These are phyloP conservation scores for Fusarium sp. DNA, from an alignment of 2,329 filamentous ascomycete genomes.

Conservation along the genomic window DNA sequence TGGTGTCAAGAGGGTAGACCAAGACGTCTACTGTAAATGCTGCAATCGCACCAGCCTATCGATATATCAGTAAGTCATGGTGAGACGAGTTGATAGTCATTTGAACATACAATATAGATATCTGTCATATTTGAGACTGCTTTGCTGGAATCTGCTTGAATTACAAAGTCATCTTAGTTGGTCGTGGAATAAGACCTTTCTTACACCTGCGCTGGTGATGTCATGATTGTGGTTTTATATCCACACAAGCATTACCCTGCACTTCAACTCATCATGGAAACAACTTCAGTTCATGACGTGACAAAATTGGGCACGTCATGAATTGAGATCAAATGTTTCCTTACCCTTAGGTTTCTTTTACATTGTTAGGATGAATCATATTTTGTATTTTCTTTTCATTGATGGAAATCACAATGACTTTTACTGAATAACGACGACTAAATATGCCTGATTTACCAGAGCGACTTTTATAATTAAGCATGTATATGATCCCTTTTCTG, in stretches of 20 bases:
- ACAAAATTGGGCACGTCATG: neutral
- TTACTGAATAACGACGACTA: neutral
- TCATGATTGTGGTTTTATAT: conserved; percentile 31
- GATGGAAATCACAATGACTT: no score
- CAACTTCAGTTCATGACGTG: neutral
- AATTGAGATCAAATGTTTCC: neutral
- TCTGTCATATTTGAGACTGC: conserved; percentile 44
- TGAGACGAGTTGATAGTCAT: rapidly evolving
- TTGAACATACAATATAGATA: conserved; percentile 51
- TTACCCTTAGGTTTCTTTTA: no score
- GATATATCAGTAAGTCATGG: conserved; percentile 19
- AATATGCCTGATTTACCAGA: neutral
- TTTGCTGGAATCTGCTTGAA: neutral
- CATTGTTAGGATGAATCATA: no score
- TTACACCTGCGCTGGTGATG: conserved; percentile 35
- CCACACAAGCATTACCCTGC: conserved; percentile 26
- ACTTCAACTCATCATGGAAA: conserved; percentile 19
- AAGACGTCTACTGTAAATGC: conserved; percentile 89
- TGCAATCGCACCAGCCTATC: conserved; percentile 83
- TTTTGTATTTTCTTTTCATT: no score
- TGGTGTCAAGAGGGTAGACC: conserved; percentile 88
- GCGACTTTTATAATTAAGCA: conserved; percentile 37
- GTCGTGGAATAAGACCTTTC: conserved; percentile 2
- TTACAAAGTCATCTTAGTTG: neutral
- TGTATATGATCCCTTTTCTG: conserved; percentile 33